These are phyloP conservation scores for Candida coleopterorum DNA, from an alignment of 805 yeast species.

Conservation along the genomic window DNA sequence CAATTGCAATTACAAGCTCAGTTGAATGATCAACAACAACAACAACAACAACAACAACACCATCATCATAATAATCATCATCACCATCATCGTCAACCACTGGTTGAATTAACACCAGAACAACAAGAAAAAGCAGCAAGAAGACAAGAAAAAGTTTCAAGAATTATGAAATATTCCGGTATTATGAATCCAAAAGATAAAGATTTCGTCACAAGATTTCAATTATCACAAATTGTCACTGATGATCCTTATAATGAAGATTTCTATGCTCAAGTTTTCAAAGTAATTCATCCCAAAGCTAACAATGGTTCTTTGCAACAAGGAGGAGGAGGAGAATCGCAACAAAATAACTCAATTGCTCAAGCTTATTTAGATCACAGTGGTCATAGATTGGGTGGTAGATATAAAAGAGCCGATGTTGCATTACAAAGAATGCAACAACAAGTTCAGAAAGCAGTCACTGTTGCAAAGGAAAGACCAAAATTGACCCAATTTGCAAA, in stretches of 20 bases:
- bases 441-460: slow-evolving; percentile 94
- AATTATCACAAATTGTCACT: slow-evolving; percentile 90
- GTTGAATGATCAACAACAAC: slow-evolving; percentile 16
- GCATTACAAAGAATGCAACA: slow-evolving; percentile 97
- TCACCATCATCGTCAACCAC: slow-evolving; percentile 21
- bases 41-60: slow-evolving; percentile 15
- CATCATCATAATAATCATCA: slow-evolving; percentile 13
- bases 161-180: slow-evolving; percentile 80
- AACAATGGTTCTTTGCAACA: slow-evolving; percentile 62
- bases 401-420: slow-evolving; percentile 77
- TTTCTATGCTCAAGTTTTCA: slow-evolving; percentile 90
- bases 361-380: slow-evolving; percentile 88
- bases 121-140: slow-evolving; percentile 62
- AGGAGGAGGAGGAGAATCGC: slow-evolving; percentile 35
- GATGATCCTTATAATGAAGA: slow-evolving; percentile 98
- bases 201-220: slow-evolving; percentile 91
- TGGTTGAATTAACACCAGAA: slow-evolving; percentile 55
- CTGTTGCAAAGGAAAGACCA: slow-evolving; percentile 87
- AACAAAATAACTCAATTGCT: slow-evolving; percentile 76
- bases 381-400: slow-evolving; percentile 86
- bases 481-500: slow-evolving; percentile 58
- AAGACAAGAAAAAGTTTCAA: slow-evolving; percentile 71
- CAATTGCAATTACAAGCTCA: slow-evolving; percentile 16
- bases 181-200: slow-evolving; percentile 97
- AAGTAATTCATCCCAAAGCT: slow-evolving; percentile 55